Evolutionary conservation across 176 grass and related monocot species (phyloP).

Genomic region (Eremochloa ophiuroides): DNA sequence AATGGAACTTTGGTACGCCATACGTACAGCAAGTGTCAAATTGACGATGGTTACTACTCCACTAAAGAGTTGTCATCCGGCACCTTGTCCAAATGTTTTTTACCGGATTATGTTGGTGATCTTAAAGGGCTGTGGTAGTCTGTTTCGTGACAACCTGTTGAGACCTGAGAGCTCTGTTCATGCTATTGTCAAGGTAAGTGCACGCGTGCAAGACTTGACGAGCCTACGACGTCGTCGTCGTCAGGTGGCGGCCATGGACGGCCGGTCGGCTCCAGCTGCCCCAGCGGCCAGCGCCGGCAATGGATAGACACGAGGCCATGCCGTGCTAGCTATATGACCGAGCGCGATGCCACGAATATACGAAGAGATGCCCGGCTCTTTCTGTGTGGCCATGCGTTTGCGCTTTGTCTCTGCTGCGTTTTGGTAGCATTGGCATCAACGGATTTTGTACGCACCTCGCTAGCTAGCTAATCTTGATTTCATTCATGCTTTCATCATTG

Average conservation of each 20-base stretch:
- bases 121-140: too few species aligned
- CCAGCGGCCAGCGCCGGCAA: background rate
- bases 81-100: too few species aligned
- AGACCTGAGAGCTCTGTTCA: background rate
- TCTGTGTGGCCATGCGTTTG: background rate
- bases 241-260: background rate
- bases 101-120: too few species aligned
- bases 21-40: too few species aligned
- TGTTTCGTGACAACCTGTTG: background rate
- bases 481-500: background rate
- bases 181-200: background rate
- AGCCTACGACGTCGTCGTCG: background rate
- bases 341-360: conserved; percentile 21
- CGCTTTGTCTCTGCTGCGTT: background rate
- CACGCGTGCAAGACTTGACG: too few species aligned
- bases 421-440: conserved; percentile 22
- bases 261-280: background rate
- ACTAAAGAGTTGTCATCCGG: too few species aligned
- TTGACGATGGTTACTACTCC: too few species aligned
- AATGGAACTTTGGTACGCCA: too few species aligned
- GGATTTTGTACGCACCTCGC: background rate
- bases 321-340: background rate
- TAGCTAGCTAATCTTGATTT: background rate
- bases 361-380: background rate
- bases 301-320: background rate